Conservation (phyloP, 371 early-diverging fungal genomes). For the Circinella umbellata region DNA sequence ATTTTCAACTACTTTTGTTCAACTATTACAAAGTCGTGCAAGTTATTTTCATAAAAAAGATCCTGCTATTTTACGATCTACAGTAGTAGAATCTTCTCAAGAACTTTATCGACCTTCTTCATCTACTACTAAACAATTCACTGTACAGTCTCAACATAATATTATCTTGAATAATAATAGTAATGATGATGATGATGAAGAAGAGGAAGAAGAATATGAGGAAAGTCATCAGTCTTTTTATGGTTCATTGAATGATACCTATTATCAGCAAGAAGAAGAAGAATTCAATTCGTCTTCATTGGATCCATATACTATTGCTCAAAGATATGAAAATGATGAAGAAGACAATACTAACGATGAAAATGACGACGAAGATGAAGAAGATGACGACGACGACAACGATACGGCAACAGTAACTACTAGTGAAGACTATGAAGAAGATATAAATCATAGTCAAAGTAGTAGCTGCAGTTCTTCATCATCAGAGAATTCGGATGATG, state of each 20-base stretch:
- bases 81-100: neutral
- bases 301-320: no score
- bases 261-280: no score
- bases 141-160: no score
- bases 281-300: no score
- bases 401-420: neutral
- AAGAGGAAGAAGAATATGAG: no score
- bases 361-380: neutral
- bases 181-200: no score
- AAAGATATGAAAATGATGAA: neutral
- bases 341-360: neutral
- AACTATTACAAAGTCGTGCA: slow-evolving; percentile 3
- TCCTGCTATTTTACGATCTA: slow-evolving; percentile 1
- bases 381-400: neutral
- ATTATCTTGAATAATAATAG: no score
- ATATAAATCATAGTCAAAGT: neutral
- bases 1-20: slow-evolving; percentile 3
- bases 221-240: no score
- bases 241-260: no score
- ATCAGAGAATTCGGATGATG: neutral
- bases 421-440: neutral
- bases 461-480: neutral
- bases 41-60: neutral
- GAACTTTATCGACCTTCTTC: neutral
- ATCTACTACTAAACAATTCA: neutral